phyloP scores from a whole-genome alignment of 2,329 filamentous ascomycete genomes.

The Pseudogymnoascus pannorum region DNA sequence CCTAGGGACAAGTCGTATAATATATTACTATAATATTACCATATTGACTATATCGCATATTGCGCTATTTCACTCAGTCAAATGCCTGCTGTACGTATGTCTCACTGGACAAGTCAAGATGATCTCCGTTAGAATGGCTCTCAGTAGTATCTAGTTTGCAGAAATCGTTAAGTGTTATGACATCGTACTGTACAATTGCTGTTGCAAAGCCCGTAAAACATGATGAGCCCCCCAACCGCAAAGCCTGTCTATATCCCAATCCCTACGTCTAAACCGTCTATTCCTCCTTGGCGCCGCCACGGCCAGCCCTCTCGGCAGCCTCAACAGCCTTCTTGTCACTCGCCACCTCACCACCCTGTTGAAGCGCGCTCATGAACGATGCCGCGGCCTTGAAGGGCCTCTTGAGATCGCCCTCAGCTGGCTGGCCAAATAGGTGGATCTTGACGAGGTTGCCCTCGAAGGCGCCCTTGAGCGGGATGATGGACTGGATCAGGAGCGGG shows the following conservation, averaged over 20 bases:
- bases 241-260: neutral
- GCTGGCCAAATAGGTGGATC: conserved; percentile 83
- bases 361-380: conserved; percentile 75
- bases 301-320: conserved; percentile 67
- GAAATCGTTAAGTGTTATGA: neutral
- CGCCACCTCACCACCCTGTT: conserved; percentile 56
- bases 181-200: conserved; percentile 5
- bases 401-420: conserved; percentile 85
- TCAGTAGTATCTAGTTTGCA: neutral
- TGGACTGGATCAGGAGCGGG: conserved; percentile 95
- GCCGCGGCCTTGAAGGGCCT: conserved; percentile 84
- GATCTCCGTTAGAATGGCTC: neutral
- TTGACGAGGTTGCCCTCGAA: conserved; percentile 95
- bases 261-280: conserved; percentile 29
- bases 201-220: neutral
- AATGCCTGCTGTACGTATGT: neutral
- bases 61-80: neutral
- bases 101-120: neutral
- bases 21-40: neutral
- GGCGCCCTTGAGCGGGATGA: conserved; percentile 93
- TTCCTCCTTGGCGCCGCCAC: conserved; percentile 66
- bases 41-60: neutral
- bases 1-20: neutral
- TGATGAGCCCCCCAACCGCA: neutral
- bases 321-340: conserved; percentile 89